Percentiles rank a stretch among this genome's conserved stretches.
phyloP scores from a whole-genome alignment of 768 basidiomycete genomes.

The Lactifluus echinatus region DNA sequence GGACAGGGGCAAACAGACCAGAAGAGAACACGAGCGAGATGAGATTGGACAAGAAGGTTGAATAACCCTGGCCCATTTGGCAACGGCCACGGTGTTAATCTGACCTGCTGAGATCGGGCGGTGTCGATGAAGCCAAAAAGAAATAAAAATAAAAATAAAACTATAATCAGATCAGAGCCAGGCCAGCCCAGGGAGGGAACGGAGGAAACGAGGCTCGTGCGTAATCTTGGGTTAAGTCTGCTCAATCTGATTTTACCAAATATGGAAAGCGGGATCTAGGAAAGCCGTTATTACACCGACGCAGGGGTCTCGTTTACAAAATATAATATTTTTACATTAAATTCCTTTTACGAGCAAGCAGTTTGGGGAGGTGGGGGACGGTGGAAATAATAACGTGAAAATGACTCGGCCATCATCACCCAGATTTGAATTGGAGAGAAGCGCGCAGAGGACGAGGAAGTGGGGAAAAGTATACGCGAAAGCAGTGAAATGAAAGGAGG shows the following conservation, averaged over 20 bases:
- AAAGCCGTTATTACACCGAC: background rate
- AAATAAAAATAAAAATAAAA: background rate
- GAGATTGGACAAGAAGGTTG: background rate
- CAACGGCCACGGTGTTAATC: background rate
- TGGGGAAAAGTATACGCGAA: background rate
- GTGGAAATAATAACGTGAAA: background rate
- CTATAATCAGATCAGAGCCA: background rate
- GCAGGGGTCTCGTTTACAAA: too few species aligned
- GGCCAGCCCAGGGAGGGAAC: background rate
- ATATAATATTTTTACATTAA: background rate
- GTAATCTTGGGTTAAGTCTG: slow-evolving; percentile 11
- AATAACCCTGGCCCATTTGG: background rate
- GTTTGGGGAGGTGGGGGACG: too few species aligned
- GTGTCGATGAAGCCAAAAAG: background rate
- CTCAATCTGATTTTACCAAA: background rate
- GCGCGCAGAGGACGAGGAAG: too few species aligned
- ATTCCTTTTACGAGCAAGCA: background rate
- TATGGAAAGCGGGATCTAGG: slow-evolving; percentile 6
- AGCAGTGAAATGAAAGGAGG: background rate
- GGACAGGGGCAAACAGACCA: background rate
- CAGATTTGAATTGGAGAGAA: background rate
- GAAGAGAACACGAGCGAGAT: background rate
- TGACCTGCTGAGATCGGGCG: background rate
- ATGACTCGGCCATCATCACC: background rate
- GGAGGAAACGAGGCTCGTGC: background rate